A percentile compares a stretch with the other conserved stretches of the same genome.
phyloP scores from a whole-genome alignment of 2,329 filamentous ascomycete genomes.

The Cylindrodendrum hubeiense region DNA sequence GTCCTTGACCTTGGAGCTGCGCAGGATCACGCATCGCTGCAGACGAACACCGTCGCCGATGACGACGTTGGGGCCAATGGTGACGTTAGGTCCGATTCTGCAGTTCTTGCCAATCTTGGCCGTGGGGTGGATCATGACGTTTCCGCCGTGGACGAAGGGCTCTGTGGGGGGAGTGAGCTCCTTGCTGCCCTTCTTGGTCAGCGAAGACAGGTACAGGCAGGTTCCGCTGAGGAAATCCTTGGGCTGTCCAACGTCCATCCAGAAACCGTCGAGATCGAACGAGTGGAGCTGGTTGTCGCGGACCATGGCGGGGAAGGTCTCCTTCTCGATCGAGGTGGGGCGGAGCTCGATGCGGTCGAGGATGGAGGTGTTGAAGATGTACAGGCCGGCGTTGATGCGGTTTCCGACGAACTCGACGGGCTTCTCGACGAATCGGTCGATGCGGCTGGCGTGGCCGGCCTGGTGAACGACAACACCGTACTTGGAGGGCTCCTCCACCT shows the following conservation, averaged over 20 bases:
- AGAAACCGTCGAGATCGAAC: constrained; percentile 96
- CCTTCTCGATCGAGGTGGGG: constrained; percentile 97
- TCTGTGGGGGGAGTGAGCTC: constrained; percentile 80
- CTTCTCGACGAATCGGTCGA: constrained; percentile 99
- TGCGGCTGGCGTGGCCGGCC: constrained; percentile 88
- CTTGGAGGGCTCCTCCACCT: constrained; percentile 98
- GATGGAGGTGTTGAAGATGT: constrained; percentile 95
- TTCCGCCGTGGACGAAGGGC: constrained; percentile 90
- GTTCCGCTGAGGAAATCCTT: constrained; percentile 98
- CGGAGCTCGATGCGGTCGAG: constrained; percentile 94
- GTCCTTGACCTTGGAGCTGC: constrained; percentile 95
- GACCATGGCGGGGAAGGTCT: constrained; percentile 96
- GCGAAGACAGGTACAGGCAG: constrained; percentile 93
- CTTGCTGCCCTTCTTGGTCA: constrained; percentile 91
- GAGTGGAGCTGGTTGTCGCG: constrained; percentile 92
- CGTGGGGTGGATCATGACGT: constrained; percentile 93
- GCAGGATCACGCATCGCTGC: constrained; percentile 90
- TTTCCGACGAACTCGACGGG: constrained; percentile 98
- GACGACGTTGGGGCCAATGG: constrained; percentile 92
- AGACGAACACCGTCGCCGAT: constrained; percentile 94
- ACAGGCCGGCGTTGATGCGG: constrained; percentile 98
- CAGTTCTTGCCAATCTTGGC: constrained; percentile 99
- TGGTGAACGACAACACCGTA: constrained; percentile 99
- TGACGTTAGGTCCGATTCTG: constrained; percentile 97
- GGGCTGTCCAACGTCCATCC: constrained; percentile 99